These are phyloP conservation scores for Halophytophthora polymorphica DNA, from an alignment of 352 stramenopile genomes.

Conservation along the genomic window DNA sequence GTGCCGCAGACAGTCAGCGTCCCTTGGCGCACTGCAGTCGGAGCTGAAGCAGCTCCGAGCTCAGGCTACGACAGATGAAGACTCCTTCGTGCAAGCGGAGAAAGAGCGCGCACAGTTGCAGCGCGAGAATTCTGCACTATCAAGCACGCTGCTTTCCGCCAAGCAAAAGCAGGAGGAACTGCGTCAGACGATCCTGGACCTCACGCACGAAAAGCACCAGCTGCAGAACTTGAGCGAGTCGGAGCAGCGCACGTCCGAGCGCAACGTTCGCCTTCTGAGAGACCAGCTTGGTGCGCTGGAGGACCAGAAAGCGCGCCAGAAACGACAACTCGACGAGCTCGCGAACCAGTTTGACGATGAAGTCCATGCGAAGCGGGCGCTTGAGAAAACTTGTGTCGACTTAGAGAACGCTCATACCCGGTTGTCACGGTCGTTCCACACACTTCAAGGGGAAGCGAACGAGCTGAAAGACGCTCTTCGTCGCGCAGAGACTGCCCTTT, in stretches of 20 bases:
- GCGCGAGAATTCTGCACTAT: conserved; percentile 44
- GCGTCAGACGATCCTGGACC: conserved; percentile 36
- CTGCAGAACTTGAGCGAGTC: conserved; percentile 39
- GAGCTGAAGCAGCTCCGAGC: conserved; percentile 47
- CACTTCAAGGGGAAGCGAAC: conserved; percentile 13
- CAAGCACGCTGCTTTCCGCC: conserved; percentile 31
- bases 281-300: conserved; percentile 32
- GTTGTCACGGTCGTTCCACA: conserved; percentile 9
- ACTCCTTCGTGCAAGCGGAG: conserved; percentile 42
- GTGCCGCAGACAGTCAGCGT: conserved; percentile 32
- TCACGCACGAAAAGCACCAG: conserved; percentile 52
- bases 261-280: conserved; percentile 27
- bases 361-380: conserved; percentile 11
- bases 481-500: conserved; percentile 5
- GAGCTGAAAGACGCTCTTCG: conserved; percentile 12
- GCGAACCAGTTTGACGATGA: conserved; percentile 14
- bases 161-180: conserved; percentile 63
- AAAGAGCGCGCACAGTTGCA: conserved; percentile 37
- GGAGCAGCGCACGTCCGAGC: conserved; percentile 29
- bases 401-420: conserved; percentile 13
- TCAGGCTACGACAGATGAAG: conserved; percentile 37
- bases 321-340: conserved; percentile 26
- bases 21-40: conserved; percentile 39
- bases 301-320: conserved; percentile 24
- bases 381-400: conserved; percentile 7